These are phyloP conservation scores for Microdochium bolleyi DNA, from an alignment of 2,329 filamentous ascomycete genomes.

Conservation along the genomic window DNA sequence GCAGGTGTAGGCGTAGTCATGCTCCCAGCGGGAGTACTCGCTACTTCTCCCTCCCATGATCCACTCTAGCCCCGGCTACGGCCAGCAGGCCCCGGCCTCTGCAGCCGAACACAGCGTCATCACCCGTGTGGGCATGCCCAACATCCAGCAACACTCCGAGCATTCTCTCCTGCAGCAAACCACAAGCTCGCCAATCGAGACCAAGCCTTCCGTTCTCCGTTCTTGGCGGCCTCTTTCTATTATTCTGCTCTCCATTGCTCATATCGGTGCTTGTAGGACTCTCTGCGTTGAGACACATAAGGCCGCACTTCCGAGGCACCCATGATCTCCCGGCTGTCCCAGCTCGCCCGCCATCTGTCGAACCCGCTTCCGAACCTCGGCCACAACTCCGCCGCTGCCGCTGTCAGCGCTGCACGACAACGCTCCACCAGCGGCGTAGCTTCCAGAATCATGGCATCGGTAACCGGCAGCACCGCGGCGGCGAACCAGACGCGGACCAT, in stretches of 20 bases:
- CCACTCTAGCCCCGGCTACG: background rate
- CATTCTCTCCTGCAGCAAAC: background rate
- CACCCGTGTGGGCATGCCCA: background rate
- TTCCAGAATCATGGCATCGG: slow-evolving; percentile 34
- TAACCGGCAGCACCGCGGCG: slow-evolving; percentile 41
- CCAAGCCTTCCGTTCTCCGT: too few species aligned
- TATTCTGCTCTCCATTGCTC: background rate
- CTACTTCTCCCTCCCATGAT: background rate
- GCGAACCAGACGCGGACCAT: slow-evolving; percentile 57
- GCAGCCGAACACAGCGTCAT: background rate
- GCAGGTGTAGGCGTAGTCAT: too few species aligned
- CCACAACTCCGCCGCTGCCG: slow-evolving; percentile 33
- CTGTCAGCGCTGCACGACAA: slow-evolving; percentile 6
- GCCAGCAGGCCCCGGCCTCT: background rate
- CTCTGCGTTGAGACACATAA: background rate
- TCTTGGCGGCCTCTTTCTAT: background rate
- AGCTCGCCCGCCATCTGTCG: slow-evolving; percentile 65
- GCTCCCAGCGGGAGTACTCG: background rate
- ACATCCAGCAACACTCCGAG: background rate
- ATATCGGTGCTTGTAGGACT: too few species aligned
- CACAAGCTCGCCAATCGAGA: background rate
- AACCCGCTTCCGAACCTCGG: slow-evolving; percentile 51
- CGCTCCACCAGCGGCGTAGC: slow-evolving; percentile 9
- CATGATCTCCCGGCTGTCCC: slow-evolving; percentile 73
- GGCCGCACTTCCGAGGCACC: background rate